Base-by-base conservation (phyloP, 768 basidiomycete genomes). In the Grammothele lineata region DNA sequence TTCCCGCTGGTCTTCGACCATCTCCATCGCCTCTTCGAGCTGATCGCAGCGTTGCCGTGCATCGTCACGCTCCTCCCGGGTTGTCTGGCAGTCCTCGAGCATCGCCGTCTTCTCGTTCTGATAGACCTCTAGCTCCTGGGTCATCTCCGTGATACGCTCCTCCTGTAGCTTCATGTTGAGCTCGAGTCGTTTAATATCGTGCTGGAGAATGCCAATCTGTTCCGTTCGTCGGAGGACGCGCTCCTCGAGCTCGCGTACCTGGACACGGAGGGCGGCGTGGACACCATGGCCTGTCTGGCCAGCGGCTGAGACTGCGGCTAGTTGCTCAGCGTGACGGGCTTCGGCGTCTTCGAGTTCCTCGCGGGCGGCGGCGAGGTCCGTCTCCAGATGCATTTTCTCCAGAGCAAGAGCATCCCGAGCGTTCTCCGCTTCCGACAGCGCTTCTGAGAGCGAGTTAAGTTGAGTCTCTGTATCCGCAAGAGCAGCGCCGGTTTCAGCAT, bases 61-160 rank as follows among this genome's bases (percentile, higher is more conserved):
- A 21, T 73, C 73, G 61, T 92, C 84, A 27, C 89, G 73, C 18
- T 83, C 77, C 45, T 83, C 83, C 43, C 89, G 72, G 2, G 86
- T 87, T 45, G 83, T 80, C 4, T 83, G 82, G 57, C 89, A 91
- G 59, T 92, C 89, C 52, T 90, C 87, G 0, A 91, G 78, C 85
- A 92, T 87, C 2, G 85, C 81, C 46, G 80, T 79, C 62, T 84
- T 87, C 69, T 89, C 77, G 4, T 78, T 74, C 18, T 67, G 70
- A 48, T 82, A 68, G 50, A 76, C 75, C 57, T 87, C 87, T 47
- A 88, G 62, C 56, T 92, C 89, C 15, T 60, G 63, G 3, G 75
- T 81, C 77, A 87, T 76, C 67, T 91, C 89, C 3, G 61, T 63
- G 32, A 89, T 63, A 6, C 85, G 73, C 22, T 91, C 88, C 61